Base-by-base conservation (phyloP, 495 filamentous ascomycete species). In the Penicillium salamii region DNA sequence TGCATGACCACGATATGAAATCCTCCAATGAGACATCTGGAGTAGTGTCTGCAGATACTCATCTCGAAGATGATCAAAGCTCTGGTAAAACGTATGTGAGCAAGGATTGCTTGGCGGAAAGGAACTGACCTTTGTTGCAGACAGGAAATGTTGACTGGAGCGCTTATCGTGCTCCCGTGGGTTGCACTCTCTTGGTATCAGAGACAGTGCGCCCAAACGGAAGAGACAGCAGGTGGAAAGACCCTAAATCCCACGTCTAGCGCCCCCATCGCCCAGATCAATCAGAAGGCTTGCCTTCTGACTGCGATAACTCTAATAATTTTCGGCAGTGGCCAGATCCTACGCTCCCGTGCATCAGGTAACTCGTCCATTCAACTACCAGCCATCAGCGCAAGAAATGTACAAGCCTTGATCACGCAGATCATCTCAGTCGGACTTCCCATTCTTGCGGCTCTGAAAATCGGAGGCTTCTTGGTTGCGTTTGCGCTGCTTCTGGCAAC, bases 391-490 rank as follows among this genome's bases (percentile, higher is more conserved):
- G 36, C 37, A 2, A 53, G 49, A n/a, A 55, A 43, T 0, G 61
- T 36, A 4, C 46, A 53, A 14, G 38, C 49, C 17, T 52, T 58
- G 1, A 31, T 74, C 39, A 28, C 63, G 24, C 66, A 63, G 19
- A 43, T 62, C 12, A 47, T 45, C 29, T 67, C 68, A 14, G 59
- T 83, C 24, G 73, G 68, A 17, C 54, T 85, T 17, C 82, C 82
- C 0, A 76, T 81, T 49, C 83, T 80, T 51, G 79, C 81, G 17
- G 56, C 77, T 0, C 61, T 81, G 54, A 75, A 81, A 29, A 59
- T 84, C 15, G 82, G 82, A 18, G 80, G 76, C 5, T 68, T 77
- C 45, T 60, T 78, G 21, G 76, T 78, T 8, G 76, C 76, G 7
- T 67, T 83, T 24, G 48, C 74, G 3, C 52, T 84, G 28, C 61